Conservation (phyloP, 2,329 filamentous ascomycete genomes). For the Phoma herbarum region DNA sequence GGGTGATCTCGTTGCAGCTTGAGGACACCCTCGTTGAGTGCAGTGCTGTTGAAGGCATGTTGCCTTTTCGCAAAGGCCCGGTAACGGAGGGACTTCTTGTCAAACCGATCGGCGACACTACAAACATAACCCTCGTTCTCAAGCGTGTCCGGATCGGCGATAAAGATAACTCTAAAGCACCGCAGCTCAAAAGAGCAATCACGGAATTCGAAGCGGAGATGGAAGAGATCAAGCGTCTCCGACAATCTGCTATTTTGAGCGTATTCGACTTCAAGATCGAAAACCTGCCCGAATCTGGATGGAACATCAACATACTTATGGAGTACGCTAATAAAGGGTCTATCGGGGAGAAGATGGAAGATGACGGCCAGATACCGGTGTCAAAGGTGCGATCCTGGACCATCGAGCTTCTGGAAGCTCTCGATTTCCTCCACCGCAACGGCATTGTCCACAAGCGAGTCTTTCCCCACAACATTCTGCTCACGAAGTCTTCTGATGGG, state of each 20-base stretch:
- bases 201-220: slow-evolving; percentile 79
- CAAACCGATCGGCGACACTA: slow-evolving; percentile 67
- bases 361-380: slow-evolving; percentile 76
- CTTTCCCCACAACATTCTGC: slow-evolving; percentile 79
- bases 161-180: slow-evolving; percentile 68
- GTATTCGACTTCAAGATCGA: slow-evolving; percentile 83
- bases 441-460: slow-evolving; percentile 86
- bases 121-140: slow-evolving; percentile 67
- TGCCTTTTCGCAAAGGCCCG: slow-evolving; percentile 70
- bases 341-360: slow-evolving; percentile 80
- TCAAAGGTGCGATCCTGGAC: slow-evolving; percentile 86
- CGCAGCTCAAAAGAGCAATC: slow-evolving; percentile 77
- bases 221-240: slow-evolving; percentile 76
- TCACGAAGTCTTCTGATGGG: slow-evolving; percentile 74
- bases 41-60: slow-evolving; percentile 72
- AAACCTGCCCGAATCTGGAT: slow-evolving; percentile 60
- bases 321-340: slow-evolving; percentile 85
- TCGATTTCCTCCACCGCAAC: slow-evolving; percentile 86
- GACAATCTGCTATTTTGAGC: slow-evolving; percentile 79
- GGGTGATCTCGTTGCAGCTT: slow-evolving; percentile 70
- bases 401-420: slow-evolving; percentile 86
- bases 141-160: slow-evolving; percentile 55
- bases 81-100: slow-evolving; percentile 76
- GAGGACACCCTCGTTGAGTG: slow-evolving; percentile 70
- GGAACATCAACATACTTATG: slow-evolving; percentile 78